phyloP scores from a whole-genome alignment of 345 rosid species.

The Lepidium aucheri region DNA sequence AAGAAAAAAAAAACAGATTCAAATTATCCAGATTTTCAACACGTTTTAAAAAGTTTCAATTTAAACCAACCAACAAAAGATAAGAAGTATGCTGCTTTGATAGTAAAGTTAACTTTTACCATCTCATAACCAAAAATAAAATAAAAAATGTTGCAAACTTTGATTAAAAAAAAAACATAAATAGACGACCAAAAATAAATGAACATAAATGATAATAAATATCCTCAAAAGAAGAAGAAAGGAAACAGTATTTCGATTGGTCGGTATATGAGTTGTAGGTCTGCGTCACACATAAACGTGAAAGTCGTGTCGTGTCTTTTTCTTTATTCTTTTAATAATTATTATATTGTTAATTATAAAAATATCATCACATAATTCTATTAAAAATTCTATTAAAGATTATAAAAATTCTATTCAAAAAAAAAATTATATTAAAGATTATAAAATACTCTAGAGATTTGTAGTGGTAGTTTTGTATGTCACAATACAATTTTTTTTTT shows the following conservation, averaged over 20 bases:
- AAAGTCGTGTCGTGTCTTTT: constrained; percentile 21
- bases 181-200: neutral
- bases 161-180: neutral
- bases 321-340: neutral
- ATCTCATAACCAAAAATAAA: neutral
- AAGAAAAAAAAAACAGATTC: too few species aligned
- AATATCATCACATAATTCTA: too few species aligned
- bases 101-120: neutral
- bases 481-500: too few species aligned
- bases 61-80: neutral
- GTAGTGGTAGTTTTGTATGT: too few species aligned
- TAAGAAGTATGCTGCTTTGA: neutral
- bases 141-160: too few species aligned
- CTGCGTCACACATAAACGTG: constrained; percentile 16
- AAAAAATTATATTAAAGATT: too few species aligned
- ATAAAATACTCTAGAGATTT: too few species aligned
- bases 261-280: too few species aligned
- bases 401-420: too few species aligned
- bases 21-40: neutral
- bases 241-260: neutral
- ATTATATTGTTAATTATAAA: too few species aligned
- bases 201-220: neutral
- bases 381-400: too few species aligned
- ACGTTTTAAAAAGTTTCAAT: constrained; percentile 2
- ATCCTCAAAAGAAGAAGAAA: constrained; percentile 11